Conservation (phyloP, 176 grass and related monocot genomes). For the Triticum urartu region DNA sequence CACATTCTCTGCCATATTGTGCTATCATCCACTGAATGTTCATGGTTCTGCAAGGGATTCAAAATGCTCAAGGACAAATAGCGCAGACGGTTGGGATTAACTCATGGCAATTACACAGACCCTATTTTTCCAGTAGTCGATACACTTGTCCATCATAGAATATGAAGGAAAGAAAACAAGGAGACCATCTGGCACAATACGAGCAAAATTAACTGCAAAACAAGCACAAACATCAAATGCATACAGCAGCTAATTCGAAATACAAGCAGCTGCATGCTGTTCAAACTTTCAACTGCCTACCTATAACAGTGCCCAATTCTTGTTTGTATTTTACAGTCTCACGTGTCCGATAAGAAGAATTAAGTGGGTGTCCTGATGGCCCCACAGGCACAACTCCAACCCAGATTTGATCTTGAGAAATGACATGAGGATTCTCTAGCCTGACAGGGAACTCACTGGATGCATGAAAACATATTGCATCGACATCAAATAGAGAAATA, state of each 20-base stretch:
- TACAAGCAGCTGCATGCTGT: conserved; percentile 26
- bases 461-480: conserved; percentile 38
- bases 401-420: conserved; percentile 87
- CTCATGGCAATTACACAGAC: conserved; percentile 38
- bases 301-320: conserved; percentile 86
- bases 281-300: conserved; percentile 38
- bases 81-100: conserved; percentile 30
- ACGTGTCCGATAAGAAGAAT: conserved; percentile 79
- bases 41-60: conserved; percentile 63
- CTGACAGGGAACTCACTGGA: conserved; percentile 89
- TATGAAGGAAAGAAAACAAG: conserved; percentile 99
- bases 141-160: conserved; percentile 97
- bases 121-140: conserved; percentile 89
- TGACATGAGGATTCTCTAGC: conserved; percentile 97
- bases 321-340: conserved; percentile 93
- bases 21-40: conserved; percentile 55
- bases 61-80: conserved; percentile 26
- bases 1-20: conserved; percentile 95
- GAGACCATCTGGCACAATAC: conserved; percentile 91
- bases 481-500: conserved; percentile 12
- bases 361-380: conserved; percentile 88
- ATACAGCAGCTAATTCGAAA: conserved; percentile 24
- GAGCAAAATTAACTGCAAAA: conserved; percentile 90
- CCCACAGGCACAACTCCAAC: conserved; percentile 86
- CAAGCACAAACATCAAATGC: neutral